phyloP scores from a whole-genome alignment of 2,329 filamentous ascomycete species.

The Sclerotinia borealis region DNA sequence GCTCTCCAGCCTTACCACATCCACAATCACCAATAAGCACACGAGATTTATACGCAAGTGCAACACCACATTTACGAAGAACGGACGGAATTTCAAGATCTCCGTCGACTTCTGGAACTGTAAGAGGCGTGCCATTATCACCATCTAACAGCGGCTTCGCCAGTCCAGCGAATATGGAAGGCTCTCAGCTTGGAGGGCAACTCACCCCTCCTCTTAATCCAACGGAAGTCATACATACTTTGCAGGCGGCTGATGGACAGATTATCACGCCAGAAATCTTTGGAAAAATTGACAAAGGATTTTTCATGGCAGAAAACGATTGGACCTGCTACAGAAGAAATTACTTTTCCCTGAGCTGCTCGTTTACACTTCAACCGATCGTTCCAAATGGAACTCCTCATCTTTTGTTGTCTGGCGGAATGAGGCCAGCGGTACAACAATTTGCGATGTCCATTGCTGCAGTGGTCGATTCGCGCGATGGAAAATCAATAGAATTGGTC shows the following conservation, averaged over 20 bases:
- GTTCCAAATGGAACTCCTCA: conserved; percentile 38
- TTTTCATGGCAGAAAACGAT: conserved; percentile 58
- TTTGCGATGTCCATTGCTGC: conserved; percentile 64
- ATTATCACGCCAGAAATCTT: conserved; percentile 55
- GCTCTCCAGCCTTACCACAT: conserved; percentile 31
- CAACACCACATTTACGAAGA: conserved; percentile 29
- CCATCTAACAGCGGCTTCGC: conserved; percentile 32
- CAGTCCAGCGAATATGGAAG: conserved; percentile 32
- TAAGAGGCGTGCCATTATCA: conserved; percentile 31
- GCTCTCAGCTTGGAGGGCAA: conserved; percentile 19
- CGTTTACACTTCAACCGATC: conserved; percentile 50
- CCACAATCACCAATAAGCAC: conserved; percentile 28
- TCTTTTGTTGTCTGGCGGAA: conserved; percentile 23
- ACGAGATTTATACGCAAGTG: conserved; percentile 31
- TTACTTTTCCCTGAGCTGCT: conserved; percentile 63
- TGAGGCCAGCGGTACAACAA: conserved; percentile 41
- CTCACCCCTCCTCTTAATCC: conserved; percentile 33
- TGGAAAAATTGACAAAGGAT: conserved; percentile 65
- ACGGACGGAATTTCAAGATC: conserved; percentile 31
- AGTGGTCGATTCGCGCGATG: conserved; percentile 54
- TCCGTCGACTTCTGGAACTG: conserved; percentile 26
- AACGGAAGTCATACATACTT: conserved; percentile 39
- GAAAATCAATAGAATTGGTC: conserved; percentile 65
- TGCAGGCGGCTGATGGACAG: conserved; percentile 44
- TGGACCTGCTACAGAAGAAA: conserved; percentile 73